A percentile compares a stretch with the other conserved stretches of the same genome.
Evolutionary conservation across 2,329 filamentous ascomycete species (phyloP).

Genomic region (Paecilomyces dactylethromorphus): DNA sequence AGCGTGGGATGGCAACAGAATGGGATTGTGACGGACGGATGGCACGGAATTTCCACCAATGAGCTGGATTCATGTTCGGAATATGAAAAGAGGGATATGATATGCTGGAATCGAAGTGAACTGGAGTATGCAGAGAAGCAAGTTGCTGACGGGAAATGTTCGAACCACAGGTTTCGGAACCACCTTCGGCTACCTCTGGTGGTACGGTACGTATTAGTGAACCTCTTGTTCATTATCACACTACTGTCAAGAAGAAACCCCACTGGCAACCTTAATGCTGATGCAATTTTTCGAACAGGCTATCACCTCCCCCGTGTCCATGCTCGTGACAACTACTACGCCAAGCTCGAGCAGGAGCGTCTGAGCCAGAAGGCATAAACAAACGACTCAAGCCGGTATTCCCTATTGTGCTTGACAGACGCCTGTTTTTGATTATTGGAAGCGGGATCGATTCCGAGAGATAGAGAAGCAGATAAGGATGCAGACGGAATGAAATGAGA

Average conservation of each 20-base stretch:
- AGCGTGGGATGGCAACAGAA: conserved; percentile 2
- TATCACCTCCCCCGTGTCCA: conserved; percentile 60
- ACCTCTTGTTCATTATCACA: conserved; percentile 1
- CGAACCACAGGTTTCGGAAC: conserved; percentile 50
- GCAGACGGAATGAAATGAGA: neutral
- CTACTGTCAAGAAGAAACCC: neutral
- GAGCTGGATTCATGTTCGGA: neutral
- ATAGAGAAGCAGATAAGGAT: neutral
- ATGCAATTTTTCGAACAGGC: conserved; percentile 33
- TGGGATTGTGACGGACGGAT: neutral
- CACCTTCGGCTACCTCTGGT: conserved; percentile 59
- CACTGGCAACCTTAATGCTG: neutral
- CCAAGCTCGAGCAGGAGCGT: conserved; percentile 57
- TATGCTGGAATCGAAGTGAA: neutral
- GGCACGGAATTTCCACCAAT: neutral
- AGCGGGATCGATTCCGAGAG: neutral
- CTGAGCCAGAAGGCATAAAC: conserved; percentile 33
- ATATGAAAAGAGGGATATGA: neutral
- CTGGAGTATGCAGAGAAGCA: neutral
- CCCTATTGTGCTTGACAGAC: neutral
- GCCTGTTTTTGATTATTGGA: neutral
- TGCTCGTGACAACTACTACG: conserved; percentile 57
- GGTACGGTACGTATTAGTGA: conserved; percentile 51
- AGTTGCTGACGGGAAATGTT: neutral
- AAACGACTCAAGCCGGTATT: neutral